phyloP scores from a whole-genome alignment of 2,329 filamentous ascomycete genomes.

The Nannizziopsis barbatae region DNA sequence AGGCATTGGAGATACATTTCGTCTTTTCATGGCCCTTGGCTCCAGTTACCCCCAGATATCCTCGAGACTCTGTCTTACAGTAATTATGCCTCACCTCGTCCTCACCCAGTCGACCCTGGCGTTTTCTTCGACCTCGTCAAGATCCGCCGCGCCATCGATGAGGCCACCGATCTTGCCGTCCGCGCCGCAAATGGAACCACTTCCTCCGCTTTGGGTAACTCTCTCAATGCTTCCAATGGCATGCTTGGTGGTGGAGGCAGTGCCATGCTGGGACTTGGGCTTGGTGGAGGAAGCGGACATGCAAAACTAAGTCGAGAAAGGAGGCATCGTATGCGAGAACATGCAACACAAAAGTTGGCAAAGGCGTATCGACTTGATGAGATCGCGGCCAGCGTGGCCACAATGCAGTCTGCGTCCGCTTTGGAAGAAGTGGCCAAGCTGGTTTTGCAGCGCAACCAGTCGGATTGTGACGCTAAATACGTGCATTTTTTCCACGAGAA shows the following conservation, averaged over 20 bases:
- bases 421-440: conserved; percentile 64
- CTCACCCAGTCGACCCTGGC: conserved; percentile 65
- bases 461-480: conserved; percentile 64
- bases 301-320: conserved; percentile 63
- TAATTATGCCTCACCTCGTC: conserved; percentile 66
- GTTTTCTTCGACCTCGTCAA: conserved; percentile 77
- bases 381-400: conserved; percentile 69
- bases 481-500: conserved; percentile 92
- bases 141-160: conserved; percentile 67
- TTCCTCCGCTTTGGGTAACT: conserved; percentile 51
- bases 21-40: conserved; percentile 72
- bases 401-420: conserved; percentile 68
- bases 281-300: conserved; percentile 44
- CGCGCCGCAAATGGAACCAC: conserved; percentile 64
- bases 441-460: conserved; percentile 59
- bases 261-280: conserved; percentile 47
- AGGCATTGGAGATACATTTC: conserved; percentile 82
- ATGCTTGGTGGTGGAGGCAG: conserved; percentile 39
- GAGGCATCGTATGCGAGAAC: conserved; percentile 67
- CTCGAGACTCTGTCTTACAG: conserved; percentile 67
- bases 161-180: conserved; percentile 66
- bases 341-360: conserved; percentile 65
- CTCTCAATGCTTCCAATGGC: conserved; percentile 41
- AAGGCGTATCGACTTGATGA: conserved; percentile 72
- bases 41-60: conserved; percentile 65